These are phyloP conservation scores for Candida peoriensis DNA, from an alignment of 805 yeast species.

Conservation along the genomic window DNA sequence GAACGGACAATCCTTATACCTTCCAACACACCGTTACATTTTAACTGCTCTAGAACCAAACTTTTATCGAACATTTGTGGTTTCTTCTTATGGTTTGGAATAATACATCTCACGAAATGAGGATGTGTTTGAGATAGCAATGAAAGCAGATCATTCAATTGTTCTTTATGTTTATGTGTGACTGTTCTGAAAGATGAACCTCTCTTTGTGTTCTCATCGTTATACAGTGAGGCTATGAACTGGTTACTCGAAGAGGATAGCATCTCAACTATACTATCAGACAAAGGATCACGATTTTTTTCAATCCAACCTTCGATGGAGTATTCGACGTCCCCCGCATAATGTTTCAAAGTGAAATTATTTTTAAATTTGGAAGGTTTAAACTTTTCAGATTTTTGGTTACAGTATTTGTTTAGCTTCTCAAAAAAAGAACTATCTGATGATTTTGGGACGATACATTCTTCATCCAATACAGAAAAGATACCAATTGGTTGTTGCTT, in stretches of 20 bases:
- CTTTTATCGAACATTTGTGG: slow-evolving; percentile 68
- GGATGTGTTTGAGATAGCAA: slow-evolving; percentile 83
- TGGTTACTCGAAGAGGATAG: slow-evolving; percentile 51
- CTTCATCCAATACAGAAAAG: slow-evolving; percentile 85
- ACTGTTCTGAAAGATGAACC: slow-evolving; percentile 62
- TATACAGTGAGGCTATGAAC: slow-evolving; percentile 54
- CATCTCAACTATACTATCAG: slow-evolving; percentile 63
- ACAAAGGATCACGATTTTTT: slow-evolving; percentile 90
- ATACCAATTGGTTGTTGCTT: slow-evolving; percentile 72
- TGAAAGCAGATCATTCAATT: slow-evolving; percentile 62
- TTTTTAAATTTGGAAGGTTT: slow-evolving; percentile 66
- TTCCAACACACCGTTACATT: slow-evolving; percentile 97
- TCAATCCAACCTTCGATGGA: slow-evolving; percentile 89
- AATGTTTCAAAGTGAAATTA: slow-evolving; percentile 84
- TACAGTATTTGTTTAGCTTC: slow-evolving; percentile 67
- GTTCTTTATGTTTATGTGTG: slow-evolving; percentile 85
- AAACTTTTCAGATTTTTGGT: slow-evolving; percentile 48
- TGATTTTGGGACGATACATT: slow-evolving; percentile 90
- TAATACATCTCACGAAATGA: slow-evolving; percentile 92
- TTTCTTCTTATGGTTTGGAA: slow-evolving; percentile 77
- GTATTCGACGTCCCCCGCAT: slow-evolving; percentile 96
- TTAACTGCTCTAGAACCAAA: slow-evolving; percentile 79
- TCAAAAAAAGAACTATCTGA: slow-evolving; percentile 79
- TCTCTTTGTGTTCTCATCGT: slow-evolving; percentile 29
- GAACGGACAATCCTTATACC: slow-evolving; percentile 97